These are phyloP conservation scores for Fusarium miscanthi DNA, from an alignment of 2,329 filamentous ascomycete genomes.

Conservation along the genomic window DNA sequence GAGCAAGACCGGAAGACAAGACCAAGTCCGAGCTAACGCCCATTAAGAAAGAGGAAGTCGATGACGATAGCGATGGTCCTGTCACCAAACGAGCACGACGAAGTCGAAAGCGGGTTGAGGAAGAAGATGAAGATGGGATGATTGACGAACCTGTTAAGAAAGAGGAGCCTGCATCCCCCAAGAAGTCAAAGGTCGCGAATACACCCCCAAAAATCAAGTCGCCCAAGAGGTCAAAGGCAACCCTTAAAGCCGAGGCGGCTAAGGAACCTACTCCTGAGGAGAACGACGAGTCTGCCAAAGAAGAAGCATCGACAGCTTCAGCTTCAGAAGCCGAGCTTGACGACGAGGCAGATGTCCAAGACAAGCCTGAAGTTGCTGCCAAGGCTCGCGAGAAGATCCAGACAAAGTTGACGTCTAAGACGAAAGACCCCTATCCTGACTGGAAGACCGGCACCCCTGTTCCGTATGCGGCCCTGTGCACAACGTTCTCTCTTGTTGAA, in stretches of 20 bases:
- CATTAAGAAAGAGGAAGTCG: conserved; percentile 53
- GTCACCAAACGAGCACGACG: conserved; percentile 67
- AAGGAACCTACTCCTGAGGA: conserved; percentile 27
- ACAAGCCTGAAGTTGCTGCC: conserved; percentile 76
- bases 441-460: conserved; percentile 91
- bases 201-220: conserved; percentile 42
- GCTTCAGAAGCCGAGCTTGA: conserved; percentile 54
- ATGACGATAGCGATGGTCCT: conserved; percentile 69
- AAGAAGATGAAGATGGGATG: conserved; percentile 61
- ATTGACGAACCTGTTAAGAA: conserved; percentile 51
- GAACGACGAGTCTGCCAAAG: conserved; percentile 43
- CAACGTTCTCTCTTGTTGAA: conserved; percentile 93
- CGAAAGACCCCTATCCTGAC: conserved; percentile 89
- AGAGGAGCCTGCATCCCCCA: conserved; percentile 15
- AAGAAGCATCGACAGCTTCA: conserved; percentile 48
- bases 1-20: conserved; percentile 48
- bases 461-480: conserved; percentile 93
- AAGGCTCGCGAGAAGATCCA: conserved; percentile 87
- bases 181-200: conserved; percentile 36
- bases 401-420: conserved; percentile 73
- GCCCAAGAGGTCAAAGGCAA: conserved; percentile 31
- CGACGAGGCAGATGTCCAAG: conserved; percentile 61
- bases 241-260: conserved; percentile 20
- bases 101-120: conserved; percentile 60
- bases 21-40: conserved; percentile 30